phyloP scores from a whole-genome alignment of 768 basidiomycete genomes.

The Suillus clintonianus region DNA sequence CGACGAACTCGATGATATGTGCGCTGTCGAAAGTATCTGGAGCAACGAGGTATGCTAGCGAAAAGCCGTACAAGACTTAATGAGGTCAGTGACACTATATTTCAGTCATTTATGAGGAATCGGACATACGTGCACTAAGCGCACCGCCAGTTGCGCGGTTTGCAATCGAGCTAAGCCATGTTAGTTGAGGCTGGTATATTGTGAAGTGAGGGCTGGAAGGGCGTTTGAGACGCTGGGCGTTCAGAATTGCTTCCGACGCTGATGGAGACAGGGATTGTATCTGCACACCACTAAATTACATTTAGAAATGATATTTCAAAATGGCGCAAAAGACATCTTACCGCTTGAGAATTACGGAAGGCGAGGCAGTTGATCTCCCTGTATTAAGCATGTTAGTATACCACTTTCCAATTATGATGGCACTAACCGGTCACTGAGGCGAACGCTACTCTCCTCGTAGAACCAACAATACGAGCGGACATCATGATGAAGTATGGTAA shows the following conservation, averaged over 20 bases:
- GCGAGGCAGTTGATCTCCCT: conserved; percentile 36
- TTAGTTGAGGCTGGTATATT: conserved; percentile 95
- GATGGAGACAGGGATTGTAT: conserved; percentile 66
- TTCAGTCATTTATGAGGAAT: not conserved
- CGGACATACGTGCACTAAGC: conserved; percentile 70
- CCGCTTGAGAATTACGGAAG: conserved; percentile 42
- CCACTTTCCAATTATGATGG: not conserved
- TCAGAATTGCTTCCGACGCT: conserved; percentile 64
- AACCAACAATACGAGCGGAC: conserved; percentile 55
- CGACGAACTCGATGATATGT: conserved; percentile 71
- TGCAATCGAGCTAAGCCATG: conserved; percentile 84
- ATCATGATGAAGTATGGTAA: conserved; percentile 30
- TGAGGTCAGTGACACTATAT: conserved; percentile 3
- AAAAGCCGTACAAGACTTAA: conserved; percentile 84
- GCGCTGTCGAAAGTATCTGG: conserved; percentile 80
- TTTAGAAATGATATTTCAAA: not conserved
- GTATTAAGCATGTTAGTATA: not conserved
- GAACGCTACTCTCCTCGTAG: conserved; percentile 55
- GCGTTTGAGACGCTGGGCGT: conserved; percentile 84
- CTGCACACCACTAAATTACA: conserved; percentile 50
- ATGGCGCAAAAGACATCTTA: conserved; percentile 22
- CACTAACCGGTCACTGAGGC: conserved; percentile 30
- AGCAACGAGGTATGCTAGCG: conserved; percentile 81
- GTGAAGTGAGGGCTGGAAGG: conserved; percentile 94
- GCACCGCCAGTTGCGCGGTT: conserved; percentile 86